These are phyloP conservation scores for Penicillium sp. DNA, from an alignment of 2,329 filamentous ascomycete species.

Conservation along the genomic window DNA sequence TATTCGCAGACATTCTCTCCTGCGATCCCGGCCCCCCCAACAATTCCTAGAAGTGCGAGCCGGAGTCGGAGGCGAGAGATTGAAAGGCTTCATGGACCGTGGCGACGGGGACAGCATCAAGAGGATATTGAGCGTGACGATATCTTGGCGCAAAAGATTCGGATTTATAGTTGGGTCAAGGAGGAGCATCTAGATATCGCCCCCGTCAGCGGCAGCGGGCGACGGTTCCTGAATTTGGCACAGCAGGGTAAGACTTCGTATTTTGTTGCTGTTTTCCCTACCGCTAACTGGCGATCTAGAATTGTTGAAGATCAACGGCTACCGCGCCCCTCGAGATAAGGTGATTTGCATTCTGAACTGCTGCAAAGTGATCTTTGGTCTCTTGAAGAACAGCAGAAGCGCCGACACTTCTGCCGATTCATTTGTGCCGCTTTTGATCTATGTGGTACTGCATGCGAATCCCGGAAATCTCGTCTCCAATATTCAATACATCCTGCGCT, in stretches of 20 bases:
- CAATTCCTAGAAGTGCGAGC: slow-evolving; percentile 59
- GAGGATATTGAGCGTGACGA: slow-evolving; percentile 97
- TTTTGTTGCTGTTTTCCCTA: neutral
- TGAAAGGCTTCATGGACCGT: slow-evolving; percentile 72
- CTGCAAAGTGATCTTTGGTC: slow-evolving; percentile 97
- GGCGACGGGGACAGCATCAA: slow-evolving; percentile 92
- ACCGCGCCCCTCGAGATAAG: slow-evolving; percentile 95
- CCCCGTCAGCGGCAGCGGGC: slow-evolving; percentile 79
- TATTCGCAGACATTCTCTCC: slow-evolving; percentile 97
- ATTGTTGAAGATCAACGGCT: slow-evolving; percentile 92
- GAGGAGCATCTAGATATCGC: slow-evolving; percentile 94
- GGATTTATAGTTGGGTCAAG: slow-evolving; percentile 92
- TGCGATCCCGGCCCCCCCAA: slow-evolving; percentile 78
- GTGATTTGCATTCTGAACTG: slow-evolving; percentile 98
- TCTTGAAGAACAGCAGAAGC: slow-evolving; percentile 86
- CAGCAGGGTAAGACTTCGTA: slow-evolving; percentile 68
- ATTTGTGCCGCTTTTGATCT: slow-evolving; percentile 92
- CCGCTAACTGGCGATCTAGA: slow-evolving; percentile 57
- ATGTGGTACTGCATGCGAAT: slow-evolving; percentile 91
- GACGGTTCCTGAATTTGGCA: slow-evolving; percentile 82
- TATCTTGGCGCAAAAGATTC: slow-evolving; percentile 92
- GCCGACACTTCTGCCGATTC: slow-evolving; percentile 90
- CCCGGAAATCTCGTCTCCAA: slow-evolving; percentile 96
- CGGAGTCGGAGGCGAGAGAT: slow-evolving; percentile 69
- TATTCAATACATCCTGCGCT: slow-evolving; percentile 95